Conservation (phyloP, 352 stramenopile genomes). For the Globisporangium spiculum region DNA sequence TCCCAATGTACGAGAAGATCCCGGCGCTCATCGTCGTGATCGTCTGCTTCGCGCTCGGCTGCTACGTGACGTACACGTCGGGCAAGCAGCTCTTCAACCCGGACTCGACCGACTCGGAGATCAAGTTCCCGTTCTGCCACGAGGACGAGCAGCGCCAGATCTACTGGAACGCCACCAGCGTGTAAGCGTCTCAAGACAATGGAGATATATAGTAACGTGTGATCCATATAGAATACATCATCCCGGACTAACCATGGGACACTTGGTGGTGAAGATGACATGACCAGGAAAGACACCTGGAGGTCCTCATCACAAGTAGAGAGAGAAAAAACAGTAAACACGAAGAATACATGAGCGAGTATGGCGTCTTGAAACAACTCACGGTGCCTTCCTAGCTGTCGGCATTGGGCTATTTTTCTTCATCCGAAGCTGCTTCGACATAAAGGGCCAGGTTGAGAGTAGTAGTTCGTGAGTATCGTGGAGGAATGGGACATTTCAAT, state of each 20-base stretch:
- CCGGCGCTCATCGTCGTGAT: slow-evolving; percentile 17
- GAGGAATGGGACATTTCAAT: no score
- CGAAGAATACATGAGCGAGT: neutral
- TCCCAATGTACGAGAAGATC: slow-evolving; percentile 22
- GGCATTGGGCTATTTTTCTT: neutral
- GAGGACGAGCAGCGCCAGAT: slow-evolving; percentile 12
- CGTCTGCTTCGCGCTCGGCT: slow-evolving; percentile 22
- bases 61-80: slow-evolving; percentile 25
- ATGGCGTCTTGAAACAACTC: neutral
- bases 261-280: neutral
- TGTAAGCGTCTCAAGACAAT: neutral
- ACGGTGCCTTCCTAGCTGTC: no score
- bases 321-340: neutral
- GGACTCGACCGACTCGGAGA: slow-evolving; percentile 8
- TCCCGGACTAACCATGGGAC: neutral
- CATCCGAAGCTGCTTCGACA: neutral
- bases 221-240: neutral
- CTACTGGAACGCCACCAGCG: slow-evolving; percentile 20
- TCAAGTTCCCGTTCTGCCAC: slow-evolving; percentile 22
- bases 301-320: neutral
- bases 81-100: slow-evolving; percentile 25
- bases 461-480: no score
- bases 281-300: neutral
- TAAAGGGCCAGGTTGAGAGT: no score
- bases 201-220: neutral